A percentile compares a stretch with the other conserved stretches of the same genome.
Conservation (phyloP, 1,284 basidiomycete species). For the Caloboletus firmus region DNA sequence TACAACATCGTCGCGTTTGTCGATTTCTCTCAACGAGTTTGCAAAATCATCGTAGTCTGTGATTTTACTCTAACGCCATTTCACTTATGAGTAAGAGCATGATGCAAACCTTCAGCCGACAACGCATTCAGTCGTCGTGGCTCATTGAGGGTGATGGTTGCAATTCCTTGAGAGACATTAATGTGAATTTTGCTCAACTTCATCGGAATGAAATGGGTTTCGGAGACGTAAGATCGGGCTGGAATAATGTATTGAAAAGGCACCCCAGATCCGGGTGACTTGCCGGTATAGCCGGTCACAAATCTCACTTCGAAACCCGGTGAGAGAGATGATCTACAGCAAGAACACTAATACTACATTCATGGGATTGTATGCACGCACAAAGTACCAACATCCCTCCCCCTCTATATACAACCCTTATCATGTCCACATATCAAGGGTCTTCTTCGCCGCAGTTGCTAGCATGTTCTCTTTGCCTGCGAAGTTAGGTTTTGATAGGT, state of each 20-base stretch:
- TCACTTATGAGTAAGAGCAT: not conserved
- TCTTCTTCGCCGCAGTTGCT: slow-evolving; percentile 42
- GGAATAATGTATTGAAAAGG: too few relatives aligned
- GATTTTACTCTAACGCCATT: not conserved
- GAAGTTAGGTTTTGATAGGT: slow-evolving; percentile 38
- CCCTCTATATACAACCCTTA: not conserved
- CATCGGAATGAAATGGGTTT: slow-evolving; percentile 16
- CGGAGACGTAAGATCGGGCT: not conserved
- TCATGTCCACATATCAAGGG: slow-evolving; percentile 47
- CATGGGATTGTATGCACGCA: not conserved
- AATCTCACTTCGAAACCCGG: not conserved
- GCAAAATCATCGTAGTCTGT: slow-evolving; percentile 65
- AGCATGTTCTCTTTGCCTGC: slow-evolving; percentile 48
- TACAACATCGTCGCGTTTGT: slow-evolving; percentile 60
- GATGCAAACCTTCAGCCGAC: slow-evolving; percentile 49
- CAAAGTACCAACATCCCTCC: not conserved
- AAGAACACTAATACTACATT: slow-evolving; percentile 5
- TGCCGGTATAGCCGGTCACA: slow-evolving; percentile 15
- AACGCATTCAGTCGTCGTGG: slow-evolving; percentile 62
- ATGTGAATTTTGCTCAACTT: slow-evolving; percentile 44
- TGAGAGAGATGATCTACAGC: not conserved
- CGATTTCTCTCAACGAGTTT: slow-evolving; percentile 54
- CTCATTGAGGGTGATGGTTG: slow-evolving; percentile 66
- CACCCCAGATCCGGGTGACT: too few relatives aligned
- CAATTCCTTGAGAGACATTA: slow-evolving; percentile 56